Evolutionary conservation across 805 yeast genomes (phyloP).

Genomic region (Kodamaea sagamina): DNA sequence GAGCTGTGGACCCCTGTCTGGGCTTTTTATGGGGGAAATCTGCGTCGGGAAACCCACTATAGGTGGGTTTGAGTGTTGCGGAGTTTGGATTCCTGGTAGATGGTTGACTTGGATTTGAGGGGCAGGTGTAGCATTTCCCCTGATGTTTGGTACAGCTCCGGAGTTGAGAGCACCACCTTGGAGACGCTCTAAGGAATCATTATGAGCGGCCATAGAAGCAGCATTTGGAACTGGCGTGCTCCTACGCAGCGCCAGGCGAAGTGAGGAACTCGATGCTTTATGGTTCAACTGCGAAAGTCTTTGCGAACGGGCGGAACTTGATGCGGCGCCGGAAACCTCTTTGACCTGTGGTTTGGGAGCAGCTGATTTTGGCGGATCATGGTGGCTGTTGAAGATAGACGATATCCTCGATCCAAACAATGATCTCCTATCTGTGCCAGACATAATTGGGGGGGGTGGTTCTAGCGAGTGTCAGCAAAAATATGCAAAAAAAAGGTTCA

Average conservation of each 20-base stretch:
- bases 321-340: not conserved
- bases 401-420: slow-evolving; percentile 34
- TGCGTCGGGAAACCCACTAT: too few species aligned
- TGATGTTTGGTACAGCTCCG: too few species aligned
- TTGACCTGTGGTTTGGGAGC: slow-evolving; percentile 6
- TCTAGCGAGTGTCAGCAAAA: not conserved
- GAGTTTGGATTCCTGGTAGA: too few species aligned
- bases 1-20: too few species aligned
- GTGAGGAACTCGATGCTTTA: not conserved
- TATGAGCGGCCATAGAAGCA: too few species aligned
- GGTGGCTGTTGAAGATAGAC: slow-evolving; percentile 28
- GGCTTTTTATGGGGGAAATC: too few species aligned
- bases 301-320: not conserved
- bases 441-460: not conserved
- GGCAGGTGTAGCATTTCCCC: too few species aligned
- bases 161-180: too few species aligned
- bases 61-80: not conserved
- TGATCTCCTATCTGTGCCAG: slow-evolving; percentile 19
- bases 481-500: not conserved
- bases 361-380: slow-evolving; percentile 10
- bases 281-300: not conserved
- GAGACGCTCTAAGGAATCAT: too few species aligned
- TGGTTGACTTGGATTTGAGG: too few species aligned
- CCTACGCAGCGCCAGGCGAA: not conserved
- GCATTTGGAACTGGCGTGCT: not conserved